phyloP scores from a whole-genome alignment of 2,329 filamentous ascomycete genomes.

The Beauveria brongniartii region DNA sequence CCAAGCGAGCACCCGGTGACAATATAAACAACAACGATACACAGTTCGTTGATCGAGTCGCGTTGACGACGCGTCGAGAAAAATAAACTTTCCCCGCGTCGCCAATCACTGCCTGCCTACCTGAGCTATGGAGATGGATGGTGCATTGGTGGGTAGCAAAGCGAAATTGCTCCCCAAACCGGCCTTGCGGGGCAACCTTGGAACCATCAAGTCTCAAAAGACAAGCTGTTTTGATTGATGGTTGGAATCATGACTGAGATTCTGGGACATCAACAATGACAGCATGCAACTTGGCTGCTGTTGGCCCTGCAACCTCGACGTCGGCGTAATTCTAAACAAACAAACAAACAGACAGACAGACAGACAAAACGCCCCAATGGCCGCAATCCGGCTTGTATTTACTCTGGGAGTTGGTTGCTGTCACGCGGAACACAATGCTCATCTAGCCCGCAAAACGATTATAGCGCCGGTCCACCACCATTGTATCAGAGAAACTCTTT shows the following conservation, averaged over 20 bases:
- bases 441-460: neutral
- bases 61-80: neutral
- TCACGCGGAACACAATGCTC: no score
- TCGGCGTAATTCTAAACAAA: no score
- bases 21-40: no score
- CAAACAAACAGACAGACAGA: no score
- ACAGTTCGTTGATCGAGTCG: neutral
- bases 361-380: no score
- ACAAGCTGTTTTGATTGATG: neutral
- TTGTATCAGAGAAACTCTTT: neutral
- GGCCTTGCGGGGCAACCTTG: neutral
- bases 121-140: neutral
- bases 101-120: neutral
- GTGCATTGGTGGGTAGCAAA: neutral
- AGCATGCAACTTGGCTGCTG: no score
- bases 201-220: neutral
- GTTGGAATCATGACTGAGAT: neutral
- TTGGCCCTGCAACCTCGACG: neutral
- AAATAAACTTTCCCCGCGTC: neutral
- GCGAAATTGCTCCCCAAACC: constrained; percentile 1
- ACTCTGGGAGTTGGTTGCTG: neutral
- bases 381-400: no score
- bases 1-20: no score
- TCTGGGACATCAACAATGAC: neutral
- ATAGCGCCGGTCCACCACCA: neutral